These are phyloP conservation scores for Pterocarpus macrocarpus DNA, from an alignment of 306 rosid genomes.

Conservation along the genomic window DNA sequence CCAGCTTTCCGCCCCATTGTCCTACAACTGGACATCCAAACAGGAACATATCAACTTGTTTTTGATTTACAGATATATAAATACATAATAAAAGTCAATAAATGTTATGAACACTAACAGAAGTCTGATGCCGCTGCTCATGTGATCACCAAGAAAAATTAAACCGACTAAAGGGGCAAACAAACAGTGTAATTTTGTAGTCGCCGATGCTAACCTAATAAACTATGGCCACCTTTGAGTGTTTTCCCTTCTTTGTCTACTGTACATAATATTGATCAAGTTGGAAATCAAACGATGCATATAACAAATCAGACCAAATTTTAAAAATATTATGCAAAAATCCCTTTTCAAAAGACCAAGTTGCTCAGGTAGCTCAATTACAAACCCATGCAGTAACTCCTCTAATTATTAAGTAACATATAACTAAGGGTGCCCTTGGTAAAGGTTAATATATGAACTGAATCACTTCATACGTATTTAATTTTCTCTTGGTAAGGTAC, in stretches of 20 bases:
- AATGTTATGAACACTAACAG: not conserved
- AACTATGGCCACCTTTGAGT: not conserved
- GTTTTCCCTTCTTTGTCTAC: conserved; percentile 5
- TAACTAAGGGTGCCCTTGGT: not conserved
- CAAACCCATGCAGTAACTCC: conserved; percentile 14
- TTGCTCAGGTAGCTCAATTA: not conserved
- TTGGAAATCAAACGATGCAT: conserved; percentile 10
- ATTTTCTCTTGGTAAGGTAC: not conserved
- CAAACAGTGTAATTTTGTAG: not conserved
- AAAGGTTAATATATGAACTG: not conserved
- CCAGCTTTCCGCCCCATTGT: conserved; percentile 88
- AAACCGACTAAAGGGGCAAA: not conserved
- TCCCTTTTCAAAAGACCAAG: not conserved
- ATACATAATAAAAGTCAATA: not conserved
- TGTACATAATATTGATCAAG: conserved; percentile 7
- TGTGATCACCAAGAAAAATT: conserved; percentile 17
- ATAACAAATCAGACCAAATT: not conserved
- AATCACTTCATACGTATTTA: not conserved
- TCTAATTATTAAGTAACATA: not conserved
- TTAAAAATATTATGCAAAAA: not conserved
- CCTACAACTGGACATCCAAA: conserved; percentile 44
- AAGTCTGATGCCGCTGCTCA: conserved; percentile 18
- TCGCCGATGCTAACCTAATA: conserved; percentile 25
- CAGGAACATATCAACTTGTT: conserved; percentile 27
- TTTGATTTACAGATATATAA: conserved; percentile 13